These are phyloP conservation scores for Alternaria gansuensis DNA, from an alignment of 2,329 filamentous ascomycete species.

Conservation along the genomic window DNA sequence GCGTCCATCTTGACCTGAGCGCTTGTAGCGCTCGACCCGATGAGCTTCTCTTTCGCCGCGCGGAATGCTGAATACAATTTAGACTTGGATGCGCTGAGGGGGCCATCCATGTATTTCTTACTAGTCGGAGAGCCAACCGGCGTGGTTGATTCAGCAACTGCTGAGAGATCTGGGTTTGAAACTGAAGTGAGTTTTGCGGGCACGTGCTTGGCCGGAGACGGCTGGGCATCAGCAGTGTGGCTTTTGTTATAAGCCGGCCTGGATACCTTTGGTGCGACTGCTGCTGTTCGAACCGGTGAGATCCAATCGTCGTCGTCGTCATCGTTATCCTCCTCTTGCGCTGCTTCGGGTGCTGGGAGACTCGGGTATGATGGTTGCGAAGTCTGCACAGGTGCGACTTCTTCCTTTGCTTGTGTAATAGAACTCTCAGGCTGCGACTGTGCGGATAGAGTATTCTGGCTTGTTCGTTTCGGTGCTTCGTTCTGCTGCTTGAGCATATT, in stretches of 20 bases:
- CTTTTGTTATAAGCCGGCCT: constrained; percentile 68
- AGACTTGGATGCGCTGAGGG: constrained; percentile 89
- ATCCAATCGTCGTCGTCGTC: constrained; percentile 65
- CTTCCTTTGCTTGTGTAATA: constrained; percentile 53
- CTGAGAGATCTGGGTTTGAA: constrained; percentile 56
- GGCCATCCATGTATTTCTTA: constrained; percentile 72
- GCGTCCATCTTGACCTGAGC: constrained; percentile 67
- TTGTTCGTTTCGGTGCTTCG: constrained; percentile 47
- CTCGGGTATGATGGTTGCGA: constrained; percentile 55
- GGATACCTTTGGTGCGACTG: constrained; percentile 32
- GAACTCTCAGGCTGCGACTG: constrained; percentile 38
- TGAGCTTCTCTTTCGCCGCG: constrained; percentile 84
- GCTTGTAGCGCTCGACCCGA: constrained; percentile 71
- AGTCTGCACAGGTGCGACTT: constrained; percentile 34
- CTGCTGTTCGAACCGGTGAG: constrained; percentile 59
- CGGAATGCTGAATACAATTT: constrained; percentile 91
- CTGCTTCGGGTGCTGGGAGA: constrained; percentile 40
- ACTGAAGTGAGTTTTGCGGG: constrained; percentile 56
- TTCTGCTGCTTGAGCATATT: constrained; percentile 71
- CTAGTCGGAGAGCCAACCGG: constrained; percentile 64
- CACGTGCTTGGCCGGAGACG: constrained; percentile 55
- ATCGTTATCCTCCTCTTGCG: constrained; percentile 42
- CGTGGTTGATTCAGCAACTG: constrained; percentile 61
- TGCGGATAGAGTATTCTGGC: constrained; percentile 52
- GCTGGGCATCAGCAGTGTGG: constrained; percentile 62